Base-by-base conservation (phyloP, 768 basidiomycete genomes). In the Pisolithus marmoratus region DNA sequence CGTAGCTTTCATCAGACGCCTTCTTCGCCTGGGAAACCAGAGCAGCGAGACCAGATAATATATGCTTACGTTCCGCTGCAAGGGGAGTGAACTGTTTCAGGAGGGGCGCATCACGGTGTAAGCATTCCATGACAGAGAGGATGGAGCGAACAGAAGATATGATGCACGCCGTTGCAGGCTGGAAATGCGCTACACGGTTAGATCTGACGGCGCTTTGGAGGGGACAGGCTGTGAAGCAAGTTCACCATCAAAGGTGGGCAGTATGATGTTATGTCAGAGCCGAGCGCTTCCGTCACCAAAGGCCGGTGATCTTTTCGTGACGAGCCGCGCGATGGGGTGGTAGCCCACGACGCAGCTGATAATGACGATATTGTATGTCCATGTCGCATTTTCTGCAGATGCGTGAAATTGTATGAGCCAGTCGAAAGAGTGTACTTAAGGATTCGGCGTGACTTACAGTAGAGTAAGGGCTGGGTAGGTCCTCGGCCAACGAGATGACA, bases 71-170 rank as follows among this genome's bases (percentile, higher is more conserved):
- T 61, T 91, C 88, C 50, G 83, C 77, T 4, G 82, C 82, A 36
- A 99, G 76, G 4, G 74, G 54, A 0, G 87, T 80, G 59, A 82
- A 83, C 43, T 72, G 75, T 56, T 77, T 80, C 19, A 99, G 77
- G 20, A 88, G 70, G 0, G 78, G 76, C 1, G 91, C 86, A 56
- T 95, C 91, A 42, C 90, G 85, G 38, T 84, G 82, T 22, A 96
- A 76, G 50, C 91, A 94, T 52, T 88, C 88, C 15, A 91, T 84
- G 11, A 86, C 80, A 26, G 84, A 81, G 41, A 99, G 78, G 17
- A 95, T 86, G 26, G 85, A 82, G 29, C 94, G 87, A 44, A 98
- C 92, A 49, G 90, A 91, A 12, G 92, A 93, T 58, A 99, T 94
- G 54, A 98, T 87, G 68, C 85, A 94, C 14, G 94, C 94, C 0